Percentiles rank a stretch among this genome's conserved stretches.
These are phyloP conservation scores for Thalassiosira profunda DNA, from an alignment of 108 stramenopile genomes.

Conservation along the genomic window DNA sequence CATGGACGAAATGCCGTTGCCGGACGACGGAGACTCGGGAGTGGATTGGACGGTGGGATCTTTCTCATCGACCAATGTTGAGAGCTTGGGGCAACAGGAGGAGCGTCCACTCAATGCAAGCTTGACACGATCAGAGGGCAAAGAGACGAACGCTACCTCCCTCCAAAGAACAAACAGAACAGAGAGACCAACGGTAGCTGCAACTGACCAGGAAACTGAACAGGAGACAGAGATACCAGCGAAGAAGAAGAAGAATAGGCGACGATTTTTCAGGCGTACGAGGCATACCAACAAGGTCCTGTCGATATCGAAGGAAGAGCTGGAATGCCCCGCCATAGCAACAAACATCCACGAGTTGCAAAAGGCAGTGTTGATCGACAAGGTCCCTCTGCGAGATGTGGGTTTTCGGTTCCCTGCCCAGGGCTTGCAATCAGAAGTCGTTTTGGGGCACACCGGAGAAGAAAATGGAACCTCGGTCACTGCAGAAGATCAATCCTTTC, in stretches of 20 bases:
- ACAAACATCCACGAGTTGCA: constrained; percentile 47
- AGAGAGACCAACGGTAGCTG: too few species aligned
- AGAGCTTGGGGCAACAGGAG: too few species aligned
- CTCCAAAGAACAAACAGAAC: too few species aligned
- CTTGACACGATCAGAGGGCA: too few species aligned
- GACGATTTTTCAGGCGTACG: not conserved
- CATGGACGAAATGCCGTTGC: constrained; percentile 5
- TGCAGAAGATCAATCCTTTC: not conserved
- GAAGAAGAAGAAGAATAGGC: not conserved
- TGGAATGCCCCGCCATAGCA: constrained; percentile 30
- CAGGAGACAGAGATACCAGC: too few species aligned
- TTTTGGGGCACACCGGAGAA: not conserved
- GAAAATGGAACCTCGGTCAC: not conserved
- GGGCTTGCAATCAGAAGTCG: constrained; percentile 30
- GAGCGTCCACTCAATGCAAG: too few species aligned
- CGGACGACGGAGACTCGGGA: too few species aligned
- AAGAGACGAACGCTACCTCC: too few species aligned
- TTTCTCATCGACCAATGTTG: too few species aligned
- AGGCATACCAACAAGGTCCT: not conserved
- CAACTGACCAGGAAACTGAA: too few species aligned
- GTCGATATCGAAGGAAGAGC: constrained; percentile 30
- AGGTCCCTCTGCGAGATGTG: constrained; percentile 35
- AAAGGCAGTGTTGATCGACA: constrained; percentile 28
- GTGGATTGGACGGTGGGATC: too few species aligned
- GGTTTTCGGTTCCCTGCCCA: constrained; percentile 43